Base-by-base conservation (phyloP, 257 asterid genomes). In the Nicotiana tabacum region DNA sequence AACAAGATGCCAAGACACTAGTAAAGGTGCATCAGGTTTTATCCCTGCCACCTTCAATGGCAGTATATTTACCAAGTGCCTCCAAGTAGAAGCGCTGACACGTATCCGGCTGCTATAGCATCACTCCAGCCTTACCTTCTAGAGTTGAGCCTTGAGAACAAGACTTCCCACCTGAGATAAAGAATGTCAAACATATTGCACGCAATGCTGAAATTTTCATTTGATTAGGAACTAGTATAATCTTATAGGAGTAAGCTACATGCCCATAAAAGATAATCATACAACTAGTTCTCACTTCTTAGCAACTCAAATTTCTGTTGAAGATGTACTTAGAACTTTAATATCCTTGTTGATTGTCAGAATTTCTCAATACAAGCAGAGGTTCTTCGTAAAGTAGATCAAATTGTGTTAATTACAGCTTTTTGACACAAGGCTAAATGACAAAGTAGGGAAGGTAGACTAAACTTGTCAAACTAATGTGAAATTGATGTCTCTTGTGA, bases 1-100 rank as follows among this genome's bases (percentile, higher is more conserved):
- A 89, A 88, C 97, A 88, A 87, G 97, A 94, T 46, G 92, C 56
- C 79, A 90, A 84, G 77, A 88, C 85, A 84, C 94, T 90, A 29
- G 30, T 29, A 29, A 29, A 29, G 30, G 30, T 13, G 92, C 88
- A 74, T 91, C 94, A 21, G 92, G 92, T 83, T 72, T 83, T 66
- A 89, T 77, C 27, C 90, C 89, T 17, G 81, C 85, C 80, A 74
- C 87, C 76, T 82, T 89, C 95, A 90, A 29, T 90, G 11, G 86
- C 83, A 68, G 88, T 91, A 9, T 83, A 89, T 15, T 81, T 77
- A 13, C 37, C 82, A 80, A 92, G 92, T 21, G 98, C 98, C 88
- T 92, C 94, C 77, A 88, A 84, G 85, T 92, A 90, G 69, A 81
- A 81, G 16, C 94, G 89, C 89, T 8, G 94, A 91, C 66, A 88